These are phyloP conservation scores for Prunus fruticosa DNA, from an alignment of 306 rosid genomes.

Conservation along the genomic window DNA sequence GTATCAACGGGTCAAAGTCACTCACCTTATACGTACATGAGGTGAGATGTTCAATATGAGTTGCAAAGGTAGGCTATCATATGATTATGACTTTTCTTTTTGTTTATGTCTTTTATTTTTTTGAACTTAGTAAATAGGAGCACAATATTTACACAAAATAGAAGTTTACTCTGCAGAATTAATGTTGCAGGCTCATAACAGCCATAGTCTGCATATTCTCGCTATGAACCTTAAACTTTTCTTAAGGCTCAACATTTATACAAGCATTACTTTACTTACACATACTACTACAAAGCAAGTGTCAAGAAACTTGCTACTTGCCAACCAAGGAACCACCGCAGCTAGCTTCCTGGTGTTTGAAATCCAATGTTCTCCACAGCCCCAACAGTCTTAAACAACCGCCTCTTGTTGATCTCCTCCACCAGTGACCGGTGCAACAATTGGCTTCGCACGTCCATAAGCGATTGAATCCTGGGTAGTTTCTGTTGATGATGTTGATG, in stretches of 20 bases:
- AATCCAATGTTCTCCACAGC: constrained; percentile 70
- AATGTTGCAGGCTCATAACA: neutral
- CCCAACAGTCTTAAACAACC: constrained; percentile 59
- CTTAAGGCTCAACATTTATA: neutral
- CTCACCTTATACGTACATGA: no score
- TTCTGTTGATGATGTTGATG: constrained; percentile 14
- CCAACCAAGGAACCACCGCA: neutral
- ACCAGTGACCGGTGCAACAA: constrained; percentile 50
- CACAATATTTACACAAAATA: neutral
- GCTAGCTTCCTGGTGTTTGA: constrained; percentile 29
- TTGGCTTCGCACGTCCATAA: constrained; percentile 48
- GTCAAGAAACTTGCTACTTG: neutral
- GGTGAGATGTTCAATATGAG: no score
- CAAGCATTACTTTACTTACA: neutral
- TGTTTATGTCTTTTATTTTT: neutral
- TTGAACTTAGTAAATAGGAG: neutral
- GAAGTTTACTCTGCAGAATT: neutral
- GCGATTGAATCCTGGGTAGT: constrained; percentile 38
- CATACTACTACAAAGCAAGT: neutral
- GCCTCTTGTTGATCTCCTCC: constrained; percentile 57
- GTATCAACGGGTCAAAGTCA: no score
- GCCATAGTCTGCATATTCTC: neutral
- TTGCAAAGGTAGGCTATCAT: no score
- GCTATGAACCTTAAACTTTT: neutral
- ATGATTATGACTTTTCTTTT: no score